Percentiles rank a stretch among this genome's conserved stretches.
phyloP scores from a whole-genome alignment of 345 rosid genomes.

The Eucalyptus virginea region DNA sequence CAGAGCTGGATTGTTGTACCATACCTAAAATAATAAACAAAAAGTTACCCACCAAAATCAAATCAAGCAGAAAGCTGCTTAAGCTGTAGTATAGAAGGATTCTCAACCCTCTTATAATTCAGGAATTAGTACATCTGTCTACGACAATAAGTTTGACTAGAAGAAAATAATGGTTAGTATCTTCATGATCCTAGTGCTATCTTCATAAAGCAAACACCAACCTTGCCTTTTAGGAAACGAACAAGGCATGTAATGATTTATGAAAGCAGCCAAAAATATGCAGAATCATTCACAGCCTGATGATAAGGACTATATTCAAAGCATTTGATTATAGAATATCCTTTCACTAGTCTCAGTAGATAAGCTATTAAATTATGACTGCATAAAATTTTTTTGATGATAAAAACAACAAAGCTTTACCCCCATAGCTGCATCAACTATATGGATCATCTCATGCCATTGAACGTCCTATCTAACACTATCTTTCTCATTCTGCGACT shows the following conservation, averaged over 20 bases:
- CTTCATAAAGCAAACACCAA: neutral
- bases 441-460: neutral
- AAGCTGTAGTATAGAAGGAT: neutral
- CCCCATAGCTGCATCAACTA: neutral
- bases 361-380: neutral
- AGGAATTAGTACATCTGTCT: neutral
- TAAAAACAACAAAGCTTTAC: neutral
- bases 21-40: constrained; percentile 32
- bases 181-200: neutral
- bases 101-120: neutral
- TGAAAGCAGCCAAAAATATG: neutral
- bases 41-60: neutral
- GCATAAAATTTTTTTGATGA: neutral
- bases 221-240: neutral
- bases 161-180: neutral
- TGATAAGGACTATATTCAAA: neutral
- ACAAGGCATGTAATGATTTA: neutral
- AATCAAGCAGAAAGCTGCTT: neutral
- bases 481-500: neutral
- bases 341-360: neutral
- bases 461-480: neutral
- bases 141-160: neutral
- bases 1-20: constrained; percentile 74
- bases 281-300: neutral
- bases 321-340: neutral